Percentiles rank a stretch among this genome's conserved stretches.
Conservation (phyloP, 148 eudicot species). For the Fagopyrum esculentum region DNA sequence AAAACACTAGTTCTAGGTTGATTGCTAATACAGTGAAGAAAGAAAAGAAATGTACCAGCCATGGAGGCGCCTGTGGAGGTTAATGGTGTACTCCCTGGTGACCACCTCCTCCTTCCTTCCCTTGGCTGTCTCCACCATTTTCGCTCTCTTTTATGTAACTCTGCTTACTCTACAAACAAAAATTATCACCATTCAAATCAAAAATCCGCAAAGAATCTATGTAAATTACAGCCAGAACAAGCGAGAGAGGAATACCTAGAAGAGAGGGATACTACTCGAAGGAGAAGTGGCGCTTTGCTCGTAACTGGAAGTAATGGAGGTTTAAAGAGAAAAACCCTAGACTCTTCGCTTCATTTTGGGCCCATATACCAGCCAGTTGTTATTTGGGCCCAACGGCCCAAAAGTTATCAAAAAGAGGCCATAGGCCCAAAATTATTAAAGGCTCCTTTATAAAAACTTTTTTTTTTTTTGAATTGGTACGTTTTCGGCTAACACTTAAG, state of each 20-base stretch:
- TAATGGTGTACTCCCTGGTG: conserved; percentile 43
- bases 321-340: conserved; percentile 9
- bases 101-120: conserved; percentile 47
- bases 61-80: conserved; percentile 46
- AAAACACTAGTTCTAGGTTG: background rate
- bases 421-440: background rate
- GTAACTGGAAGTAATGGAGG: background rate
- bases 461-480: no score
- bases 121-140: conserved; percentile 39
- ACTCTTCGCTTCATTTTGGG: background rate
- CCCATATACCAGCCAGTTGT: background rate
- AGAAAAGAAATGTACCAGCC: conserved; percentile 26
- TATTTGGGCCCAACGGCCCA: background rate
- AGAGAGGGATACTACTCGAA: background rate
- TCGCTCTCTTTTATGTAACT: conserved; percentile 10
- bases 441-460: no score
- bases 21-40: background rate
- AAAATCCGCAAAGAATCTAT: background rate
- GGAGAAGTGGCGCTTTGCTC: background rate
- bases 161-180: conserved; percentile 3
- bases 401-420: background rate
- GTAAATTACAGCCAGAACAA: background rate
- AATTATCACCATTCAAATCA: background rate
- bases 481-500: no score
- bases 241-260: background rate